phyloP scores from a whole-genome alignment of 345 rosid genomes.

The Salix viminalis region DNA sequence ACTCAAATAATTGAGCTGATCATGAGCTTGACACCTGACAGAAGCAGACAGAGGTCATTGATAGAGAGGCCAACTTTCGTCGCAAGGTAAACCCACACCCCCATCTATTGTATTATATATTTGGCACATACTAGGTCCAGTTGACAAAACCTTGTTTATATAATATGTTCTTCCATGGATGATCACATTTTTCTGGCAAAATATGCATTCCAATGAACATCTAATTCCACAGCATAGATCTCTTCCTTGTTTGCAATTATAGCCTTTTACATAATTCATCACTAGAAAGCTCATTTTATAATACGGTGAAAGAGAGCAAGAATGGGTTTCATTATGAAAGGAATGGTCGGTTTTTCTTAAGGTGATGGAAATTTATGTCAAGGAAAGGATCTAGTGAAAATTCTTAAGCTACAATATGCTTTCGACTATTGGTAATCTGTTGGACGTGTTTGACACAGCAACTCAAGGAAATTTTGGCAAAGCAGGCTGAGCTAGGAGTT shows the following conservation, averaged over 20 bases:
- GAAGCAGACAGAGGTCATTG: conserved; percentile 38
- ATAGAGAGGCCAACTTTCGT: conserved; percentile 49
- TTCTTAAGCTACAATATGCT: neutral
- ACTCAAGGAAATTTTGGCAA: conserved; percentile 78
- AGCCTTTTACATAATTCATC: neutral
- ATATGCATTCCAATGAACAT: neutral
- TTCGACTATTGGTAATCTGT: neutral
- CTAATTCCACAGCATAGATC: neutral
- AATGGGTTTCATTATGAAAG: neutral
- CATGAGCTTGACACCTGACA: conserved; percentile 30
- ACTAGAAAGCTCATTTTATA: neutral
- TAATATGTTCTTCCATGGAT: neutral
- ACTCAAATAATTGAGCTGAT: conserved; percentile 13
- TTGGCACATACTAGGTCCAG: neutral
- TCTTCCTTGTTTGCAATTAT: neutral
- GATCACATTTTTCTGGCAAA: neutral
- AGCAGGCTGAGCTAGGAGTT: conserved; percentile 87
- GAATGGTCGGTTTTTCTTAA: neutral
- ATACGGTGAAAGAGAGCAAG: neutral
- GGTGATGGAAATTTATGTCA: neutral
- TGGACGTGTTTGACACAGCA: conserved; percentile 46
- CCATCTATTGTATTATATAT: neutral
- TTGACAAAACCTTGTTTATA: neutral
- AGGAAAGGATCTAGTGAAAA: neutral
- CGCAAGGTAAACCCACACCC: conserved; percentile 50